These are phyloP conservation scores for Auricularia auricula-judae DNA, from an alignment of 768 basidiomycete genomes.

Conservation along the genomic window DNA sequence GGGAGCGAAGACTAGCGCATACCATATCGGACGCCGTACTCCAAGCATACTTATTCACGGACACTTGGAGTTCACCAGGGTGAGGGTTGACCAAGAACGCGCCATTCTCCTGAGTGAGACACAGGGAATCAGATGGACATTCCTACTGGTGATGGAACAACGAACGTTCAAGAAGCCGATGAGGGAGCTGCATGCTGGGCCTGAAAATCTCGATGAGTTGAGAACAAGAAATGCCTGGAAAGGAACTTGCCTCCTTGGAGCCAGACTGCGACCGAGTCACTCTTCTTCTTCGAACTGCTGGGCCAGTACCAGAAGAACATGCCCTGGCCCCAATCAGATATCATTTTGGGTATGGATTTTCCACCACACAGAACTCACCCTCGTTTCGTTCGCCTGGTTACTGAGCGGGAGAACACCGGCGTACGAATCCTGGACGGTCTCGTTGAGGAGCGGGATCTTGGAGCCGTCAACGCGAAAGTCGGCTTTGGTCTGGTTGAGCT, in stretches of 20 bases:
- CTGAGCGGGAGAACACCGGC: not conserved
- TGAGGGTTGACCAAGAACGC: conserved; percentile 8
- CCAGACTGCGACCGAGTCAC: conserved; percentile 1
- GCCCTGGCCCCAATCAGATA: not conserved
- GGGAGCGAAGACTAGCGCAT: not conserved
- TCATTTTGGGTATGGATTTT: too few relatives aligned
- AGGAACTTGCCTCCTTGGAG: conserved; percentile 1
- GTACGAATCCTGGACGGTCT: not conserved
- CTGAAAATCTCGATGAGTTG: not conserved
- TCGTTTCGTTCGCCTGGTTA: not conserved
- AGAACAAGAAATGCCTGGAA: not conserved
- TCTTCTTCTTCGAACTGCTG: not conserved
- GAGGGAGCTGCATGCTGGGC: not conserved
- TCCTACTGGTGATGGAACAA: too few relatives aligned
- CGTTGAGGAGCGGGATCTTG: not conserved
- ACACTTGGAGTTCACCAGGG: not conserved
- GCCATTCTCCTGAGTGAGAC: conserved; percentile 1
- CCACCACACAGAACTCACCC: not conserved
- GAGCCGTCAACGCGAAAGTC: not conserved
- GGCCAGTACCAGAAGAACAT: conserved; percentile 9
- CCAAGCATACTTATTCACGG: conserved; percentile 6
- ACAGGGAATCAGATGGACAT: too few relatives aligned
- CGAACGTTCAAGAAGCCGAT: not conserved
- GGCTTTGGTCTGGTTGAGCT: too few relatives aligned
- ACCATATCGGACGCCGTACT: conserved; percentile 2